Percentiles rank a stretch among this genome's conserved stretches.
phyloP scores from a whole-genome alignment of 257 asterid species.

The Gynochthodes officinalis region DNA sequence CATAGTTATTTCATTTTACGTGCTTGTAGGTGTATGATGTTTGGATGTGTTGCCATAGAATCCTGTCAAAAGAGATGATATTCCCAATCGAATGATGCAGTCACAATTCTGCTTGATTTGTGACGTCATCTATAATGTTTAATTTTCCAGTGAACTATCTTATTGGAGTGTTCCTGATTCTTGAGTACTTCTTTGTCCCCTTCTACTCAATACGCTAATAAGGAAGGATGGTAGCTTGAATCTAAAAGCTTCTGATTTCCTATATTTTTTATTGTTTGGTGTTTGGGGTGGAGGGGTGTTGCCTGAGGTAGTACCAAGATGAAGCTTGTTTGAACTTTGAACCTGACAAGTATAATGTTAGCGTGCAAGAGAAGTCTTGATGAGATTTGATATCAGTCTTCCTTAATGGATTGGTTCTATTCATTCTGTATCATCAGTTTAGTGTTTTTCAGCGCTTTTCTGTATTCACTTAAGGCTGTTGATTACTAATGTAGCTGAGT shows the following conservation, averaged over 20 bases:
- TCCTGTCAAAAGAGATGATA: not conserved
- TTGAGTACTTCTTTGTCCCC: not conserved
- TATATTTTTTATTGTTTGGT: not conserved
- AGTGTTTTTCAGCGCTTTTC: not conserved
- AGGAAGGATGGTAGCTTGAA: not conserved
- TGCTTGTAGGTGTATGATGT: not conserved
- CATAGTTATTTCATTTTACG: not conserved
- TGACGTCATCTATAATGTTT: not conserved
- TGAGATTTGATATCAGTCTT: not conserved
- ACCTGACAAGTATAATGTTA: not conserved
- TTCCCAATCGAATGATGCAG: not conserved
- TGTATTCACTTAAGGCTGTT: not conserved
- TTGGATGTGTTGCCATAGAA: not conserved
- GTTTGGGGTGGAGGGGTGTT: not conserved
- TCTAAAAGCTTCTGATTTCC: not conserved
- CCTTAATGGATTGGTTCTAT: not conserved
- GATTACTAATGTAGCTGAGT: slow-evolving; percentile 58
- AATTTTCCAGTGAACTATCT: not conserved
- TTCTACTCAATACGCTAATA: not conserved
- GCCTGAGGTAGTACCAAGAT: not conserved
- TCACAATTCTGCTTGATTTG: not conserved
- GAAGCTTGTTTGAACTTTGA: not conserved
- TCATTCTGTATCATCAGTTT: not conserved
- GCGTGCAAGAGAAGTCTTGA: not conserved
- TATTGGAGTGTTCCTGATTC: not conserved